Evolutionary conservation across 2,329 filamentous ascomycete genomes (phyloP), one percentile per base, ranked within the genome.

Genomic region (Calonectria fujianensis): DNA sequence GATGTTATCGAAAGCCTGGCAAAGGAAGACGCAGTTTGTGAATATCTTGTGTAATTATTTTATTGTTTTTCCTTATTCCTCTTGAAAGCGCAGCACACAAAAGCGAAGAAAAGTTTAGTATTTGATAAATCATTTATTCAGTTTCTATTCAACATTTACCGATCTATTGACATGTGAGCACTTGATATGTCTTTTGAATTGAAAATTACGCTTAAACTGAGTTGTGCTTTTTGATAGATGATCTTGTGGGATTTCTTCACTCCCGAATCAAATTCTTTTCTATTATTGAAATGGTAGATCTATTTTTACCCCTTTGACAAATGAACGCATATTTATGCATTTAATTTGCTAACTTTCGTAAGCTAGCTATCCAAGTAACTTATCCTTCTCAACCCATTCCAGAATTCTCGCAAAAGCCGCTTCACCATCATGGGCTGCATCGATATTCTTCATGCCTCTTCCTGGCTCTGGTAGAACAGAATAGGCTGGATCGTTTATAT

Each of bases 1-100:
- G 35, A 41, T 13, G 57, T 61, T 24, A 61, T 61, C 7, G 57
- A 24, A 29, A 61, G 24, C 24, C 13, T 61, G n/a, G 57, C 57
- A 39, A 61, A 24, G 24, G 57, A 61, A 18, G 31, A 61, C 13
- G 37, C 57, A 18, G 24, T 41, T 5, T 61, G 57, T 13, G 35
- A 39, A 29, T 61, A 29, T 29, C 57, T 61, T 39, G 20, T 27
- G 37, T 61, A 29, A 29, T 39, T 14, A 39, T 3, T 14, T 35
- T 9, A 32, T 13, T 32, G 51, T 24, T 24, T 24, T 57, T 57
- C 14, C 32, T 54, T 32, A 18, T 10, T 24, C 29, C 32, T 37
- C 0, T 48, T 48, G 4, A 24, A 48, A 48, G 45, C 18, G 41
- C 20, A 48, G 16, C 9, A 48, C 16, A 48, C 9, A 48, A 10